phyloP scores from a whole-genome alignment of 495 filamentous ascomycete species.

The Penicillium psychrofluorescens region DNA sequence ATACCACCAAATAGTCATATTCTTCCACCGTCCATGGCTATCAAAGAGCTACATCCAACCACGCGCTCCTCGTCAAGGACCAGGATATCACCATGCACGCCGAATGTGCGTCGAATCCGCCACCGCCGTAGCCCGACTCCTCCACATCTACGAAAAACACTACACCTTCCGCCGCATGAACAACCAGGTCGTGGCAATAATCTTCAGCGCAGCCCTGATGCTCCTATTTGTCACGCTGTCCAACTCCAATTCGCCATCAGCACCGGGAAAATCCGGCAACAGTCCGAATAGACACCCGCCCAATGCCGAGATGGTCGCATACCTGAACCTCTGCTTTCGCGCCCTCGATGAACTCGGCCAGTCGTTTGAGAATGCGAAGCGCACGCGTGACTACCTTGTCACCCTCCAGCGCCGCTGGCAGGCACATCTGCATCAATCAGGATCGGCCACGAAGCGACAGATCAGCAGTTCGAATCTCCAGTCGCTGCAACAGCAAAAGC shows the following conservation, averaged over 20 bases:
- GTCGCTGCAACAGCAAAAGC: not conserved
- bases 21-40: slow-evolving; percentile 43
- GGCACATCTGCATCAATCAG: slow-evolving; percentile 36
- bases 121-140: slow-evolving; percentile 34
- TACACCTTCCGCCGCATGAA: slow-evolving; percentile 45
- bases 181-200: slow-evolving; percentile 43
- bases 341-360: slow-evolving; percentile 40
- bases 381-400: slow-evolving; percentile 37
- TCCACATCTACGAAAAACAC: slow-evolving; percentile 41
- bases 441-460: slow-evolving; percentile 27
- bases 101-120: slow-evolving; percentile 44
- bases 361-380: slow-evolving; percentile 41
- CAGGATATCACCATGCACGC: slow-evolving; percentile 39
- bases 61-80: slow-evolving; percentile 34
- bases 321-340: slow-evolving; percentile 42
- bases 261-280: slow-evolving; percentile 14
- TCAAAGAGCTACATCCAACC: slow-evolving; percentile 44
- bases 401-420: slow-evolving; percentile 42
- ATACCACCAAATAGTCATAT: slow-evolving; percentile 47
- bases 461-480: slow-evolving; percentile 18
- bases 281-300: slow-evolving; percentile 12
- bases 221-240: slow-evolving; percentile 41
- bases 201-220: slow-evolving; percentile 44
- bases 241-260: slow-evolving; percentile 16
- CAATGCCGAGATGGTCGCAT: slow-evolving; percentile 36